A percentile compares a stretch with the other conserved stretches of the same genome.
These are phyloP conservation scores for Aphanomyces astaci DNA, from an alignment of 352 stramenopile genomes.

Conservation along the genomic window DNA sequence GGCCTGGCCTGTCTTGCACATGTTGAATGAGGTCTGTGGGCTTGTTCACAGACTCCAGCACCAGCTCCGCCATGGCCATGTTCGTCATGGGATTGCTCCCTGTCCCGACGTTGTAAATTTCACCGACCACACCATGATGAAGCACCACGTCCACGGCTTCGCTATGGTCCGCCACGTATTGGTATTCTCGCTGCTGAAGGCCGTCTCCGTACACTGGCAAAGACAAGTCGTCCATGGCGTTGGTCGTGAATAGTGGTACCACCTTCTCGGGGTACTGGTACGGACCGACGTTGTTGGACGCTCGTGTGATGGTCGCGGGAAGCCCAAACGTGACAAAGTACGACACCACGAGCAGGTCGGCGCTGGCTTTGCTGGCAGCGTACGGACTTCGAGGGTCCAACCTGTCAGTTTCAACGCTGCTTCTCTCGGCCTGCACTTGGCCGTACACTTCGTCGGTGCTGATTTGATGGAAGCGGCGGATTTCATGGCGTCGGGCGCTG, in stretches of 20 bases:
- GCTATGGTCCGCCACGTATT: conserved; percentile 97
- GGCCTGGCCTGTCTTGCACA: conserved; percentile 5
- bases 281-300: conserved; percentile 98
- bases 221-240: conserved; percentile 8
- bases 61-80: conserved; percentile 28
- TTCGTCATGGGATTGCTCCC: conserved; percentile 65
- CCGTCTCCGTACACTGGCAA: conserved; percentile 89
- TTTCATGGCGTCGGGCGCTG: conserved; percentile 83
- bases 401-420: conserved; percentile 1
- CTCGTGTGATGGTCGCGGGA: conserved; percentile 95
- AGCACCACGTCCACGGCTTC: conserved; percentile 95
- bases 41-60: not conserved
- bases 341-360: conserved; percentile 96
- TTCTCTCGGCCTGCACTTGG: conserved; percentile 65
- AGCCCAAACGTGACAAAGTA: conserved; percentile 91
- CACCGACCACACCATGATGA: conserved; percentile 84
- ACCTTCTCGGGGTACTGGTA: conserved; percentile 99
- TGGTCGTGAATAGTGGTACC: conserved; percentile 94
- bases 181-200: conserved; percentile 93
- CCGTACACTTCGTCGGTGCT: conserved; percentile 99
- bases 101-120: conserved; percentile 97
- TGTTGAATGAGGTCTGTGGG: not conserved
- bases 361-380: conserved; percentile 95
- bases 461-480: conserved; percentile 95
- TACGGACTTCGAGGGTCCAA: conserved; percentile 96